Evolutionary conservation across 495 filamentous ascomycete species (phyloP).

Genomic region (Neurospora sp.): DNA sequence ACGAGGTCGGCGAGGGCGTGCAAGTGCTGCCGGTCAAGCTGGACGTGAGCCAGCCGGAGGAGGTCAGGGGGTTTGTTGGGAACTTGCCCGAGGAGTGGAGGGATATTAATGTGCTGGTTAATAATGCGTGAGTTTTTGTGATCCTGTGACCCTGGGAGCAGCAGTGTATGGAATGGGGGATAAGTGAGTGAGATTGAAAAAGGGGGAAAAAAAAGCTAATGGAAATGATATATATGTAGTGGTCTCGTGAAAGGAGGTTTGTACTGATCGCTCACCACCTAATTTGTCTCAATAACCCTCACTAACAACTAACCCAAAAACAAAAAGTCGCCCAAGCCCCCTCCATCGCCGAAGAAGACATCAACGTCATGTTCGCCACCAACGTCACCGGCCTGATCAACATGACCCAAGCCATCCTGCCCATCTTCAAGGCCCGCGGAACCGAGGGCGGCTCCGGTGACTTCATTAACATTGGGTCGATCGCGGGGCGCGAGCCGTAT

Average conservation of each 20-base stretch:
- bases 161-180: not conserved
- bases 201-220: not conserved
- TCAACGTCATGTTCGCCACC: constrained; percentile 78
- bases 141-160: not conserved
- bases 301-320: no score
- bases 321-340: constrained; percentile 64
- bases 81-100: constrained; percentile 72
- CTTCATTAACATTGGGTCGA: constrained; percentile 94
- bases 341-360: constrained; percentile 71
- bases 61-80: constrained; percentile 64
- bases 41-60: constrained; percentile 73
- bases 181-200: not conserved
- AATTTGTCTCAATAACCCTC: no score
- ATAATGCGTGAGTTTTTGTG: constrained; percentile 72
- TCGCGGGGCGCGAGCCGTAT: constrained; percentile 88
- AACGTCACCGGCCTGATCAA: constrained; percentile 93
- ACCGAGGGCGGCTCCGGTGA: constrained; percentile 74
- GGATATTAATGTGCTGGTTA: constrained; percentile 84
- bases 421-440: constrained; percentile 66
- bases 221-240: constrained; percentile 4
- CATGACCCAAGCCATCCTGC: constrained; percentile 89
- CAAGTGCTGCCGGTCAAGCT: constrained; percentile 72
- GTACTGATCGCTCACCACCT: not conserved
- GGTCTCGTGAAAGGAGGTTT: constrained; percentile 24
- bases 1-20: constrained; percentile 72